Percentiles rank a stretch among this genome's conserved stretches.
Evolutionary conservation across 768 basidiomycete species (phyloP).

Genomic region (Pisolithus sp.): DNA sequence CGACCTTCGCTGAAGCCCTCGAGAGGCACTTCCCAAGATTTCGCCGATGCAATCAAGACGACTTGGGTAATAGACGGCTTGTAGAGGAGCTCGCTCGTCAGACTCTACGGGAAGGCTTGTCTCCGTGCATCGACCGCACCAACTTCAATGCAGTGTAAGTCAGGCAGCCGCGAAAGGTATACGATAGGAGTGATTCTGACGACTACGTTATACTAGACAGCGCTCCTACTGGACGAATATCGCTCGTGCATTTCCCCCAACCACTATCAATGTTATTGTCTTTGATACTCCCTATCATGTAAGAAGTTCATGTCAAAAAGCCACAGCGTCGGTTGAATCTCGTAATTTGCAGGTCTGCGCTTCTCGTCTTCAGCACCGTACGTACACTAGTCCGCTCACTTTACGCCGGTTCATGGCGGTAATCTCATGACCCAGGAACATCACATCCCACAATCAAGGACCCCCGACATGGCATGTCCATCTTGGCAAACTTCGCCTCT

Average conservation of each 20-base stretch:
- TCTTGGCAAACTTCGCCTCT: constrained; percentile 60
- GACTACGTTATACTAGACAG: constrained; percentile 40
- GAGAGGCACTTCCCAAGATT: constrained; percentile 55
- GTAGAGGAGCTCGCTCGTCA: constrained; percentile 57
- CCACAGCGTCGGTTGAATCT: constrained; percentile 10
- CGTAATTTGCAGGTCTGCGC: constrained; percentile 48
- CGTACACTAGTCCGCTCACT: constrained; percentile 20
- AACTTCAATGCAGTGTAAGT: constrained; percentile 66
- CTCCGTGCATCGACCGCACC: constrained; percentile 75
- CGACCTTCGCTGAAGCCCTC: constrained; percentile 70
- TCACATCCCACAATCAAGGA: constrained; percentile 72
- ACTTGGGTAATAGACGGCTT: constrained; percentile 58
- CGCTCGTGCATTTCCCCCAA: constrained; percentile 58
- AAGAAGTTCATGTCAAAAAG: constrained; percentile 17
- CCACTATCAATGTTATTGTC: constrained; percentile 64
- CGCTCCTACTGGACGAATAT: constrained; percentile 70
- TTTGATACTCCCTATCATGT: constrained; percentile 77
- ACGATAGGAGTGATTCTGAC: not conserved
- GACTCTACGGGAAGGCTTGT: constrained; percentile 50
- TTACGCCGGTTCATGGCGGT: constrained; percentile 6
- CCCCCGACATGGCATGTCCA: constrained; percentile 47
- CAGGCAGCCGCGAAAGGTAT: not conserved
- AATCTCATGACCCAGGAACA: constrained; percentile 41
- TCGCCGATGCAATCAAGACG: constrained; percentile 73
- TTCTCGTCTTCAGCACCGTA: constrained; percentile 53